phyloP scores from a whole-genome alignment of 202 grass and related monocot species.

The Tripidium arundinaceum region DNA sequence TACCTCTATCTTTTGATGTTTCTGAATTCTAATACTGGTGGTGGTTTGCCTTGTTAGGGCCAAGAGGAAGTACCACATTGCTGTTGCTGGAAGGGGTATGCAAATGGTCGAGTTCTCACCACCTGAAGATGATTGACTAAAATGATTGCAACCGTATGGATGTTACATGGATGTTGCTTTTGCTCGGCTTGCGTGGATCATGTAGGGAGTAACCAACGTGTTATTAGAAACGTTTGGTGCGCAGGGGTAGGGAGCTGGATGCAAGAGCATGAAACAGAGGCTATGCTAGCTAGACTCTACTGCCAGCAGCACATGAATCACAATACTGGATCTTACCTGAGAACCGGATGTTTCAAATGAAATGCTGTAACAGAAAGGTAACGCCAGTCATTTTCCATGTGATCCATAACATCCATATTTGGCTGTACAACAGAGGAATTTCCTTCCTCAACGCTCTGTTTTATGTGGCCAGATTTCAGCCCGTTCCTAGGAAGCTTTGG shows the following conservation, averaged over 20 bases:
- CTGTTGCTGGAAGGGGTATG: slow-evolving; percentile 80
- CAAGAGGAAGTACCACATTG: slow-evolving; percentile 54
- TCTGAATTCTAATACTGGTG: background rate
- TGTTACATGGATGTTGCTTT: background rate
- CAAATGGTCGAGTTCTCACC: slow-evolving; percentile 75
- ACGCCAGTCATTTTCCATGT: slow-evolving; percentile 93
- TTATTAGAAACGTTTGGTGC: too few relatives aligned
- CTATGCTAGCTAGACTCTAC: slow-evolving; percentile 7
- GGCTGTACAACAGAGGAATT: slow-evolving; percentile 20
- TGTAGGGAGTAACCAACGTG: too few relatives aligned
- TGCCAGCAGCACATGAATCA: slow-evolving; percentile 5
- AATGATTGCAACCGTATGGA: background rate
- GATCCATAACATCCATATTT: slow-evolving; percentile 39
- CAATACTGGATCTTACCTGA: slow-evolving; percentile 44
- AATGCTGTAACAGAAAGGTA: slow-evolving; percentile 96
- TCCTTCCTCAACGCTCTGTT: slow-evolving; percentile 23
- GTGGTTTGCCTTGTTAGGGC: slow-evolving; percentile 34
- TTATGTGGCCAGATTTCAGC: slow-evolving; percentile 31
- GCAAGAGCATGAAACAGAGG: slow-evolving; percentile 15
- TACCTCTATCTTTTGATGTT: background rate
- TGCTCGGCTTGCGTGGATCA: background rate
- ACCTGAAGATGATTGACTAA: background rate
- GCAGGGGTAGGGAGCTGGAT: too few relatives aligned
- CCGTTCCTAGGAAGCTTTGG: slow-evolving; percentile 44
- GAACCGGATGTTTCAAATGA: slow-evolving; percentile 59